phyloP scores from a whole-genome alignment of 257 asterid species.

The Leptodermis oblonga region DNA sequence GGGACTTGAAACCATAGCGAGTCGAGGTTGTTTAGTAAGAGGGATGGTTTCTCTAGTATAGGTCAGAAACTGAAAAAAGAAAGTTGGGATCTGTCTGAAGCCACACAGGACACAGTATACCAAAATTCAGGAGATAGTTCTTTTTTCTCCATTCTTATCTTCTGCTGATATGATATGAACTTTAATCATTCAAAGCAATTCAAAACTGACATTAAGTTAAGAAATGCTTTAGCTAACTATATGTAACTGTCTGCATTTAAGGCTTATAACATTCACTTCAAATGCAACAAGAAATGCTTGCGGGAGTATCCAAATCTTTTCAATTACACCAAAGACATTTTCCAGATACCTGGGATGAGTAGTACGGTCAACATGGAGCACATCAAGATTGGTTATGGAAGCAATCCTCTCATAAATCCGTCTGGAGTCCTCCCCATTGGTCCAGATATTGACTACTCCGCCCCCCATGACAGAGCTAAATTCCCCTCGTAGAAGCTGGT shows the following conservation, averaged over 20 bases:
- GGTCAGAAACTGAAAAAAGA: no score
- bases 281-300: slow-evolving; percentile 76
- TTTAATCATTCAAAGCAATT: background rate
- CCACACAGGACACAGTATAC: background rate
- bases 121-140: background rate
- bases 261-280: slow-evolving; percentile 92
- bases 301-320: slow-evolving; percentile 80
- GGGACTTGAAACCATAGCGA: background rate
- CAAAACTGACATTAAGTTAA: background rate
- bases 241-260: slow-evolving; percentile 14
- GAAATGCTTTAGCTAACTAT: background rate
- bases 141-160: background rate
- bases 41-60: background rate
- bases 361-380: slow-evolving; percentile 81
- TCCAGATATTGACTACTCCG: slow-evolving; percentile 61
- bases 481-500: slow-evolving; percentile 38
- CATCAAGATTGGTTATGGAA: slow-evolving; percentile 79
- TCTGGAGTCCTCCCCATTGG: slow-evolving; percentile 78
- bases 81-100: no score
- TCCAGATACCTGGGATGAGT: slow-evolving; percentile 66
- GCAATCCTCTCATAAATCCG: slow-evolving; percentile 75
- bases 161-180: background rate
- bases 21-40: background rate
- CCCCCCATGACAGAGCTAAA: slow-evolving; percentile 73
- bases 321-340: slow-evolving; percentile 80